Evolutionary conservation across 306 rosid species (phyloP).

Genomic region (Luffa aegyptiaca): DNA sequence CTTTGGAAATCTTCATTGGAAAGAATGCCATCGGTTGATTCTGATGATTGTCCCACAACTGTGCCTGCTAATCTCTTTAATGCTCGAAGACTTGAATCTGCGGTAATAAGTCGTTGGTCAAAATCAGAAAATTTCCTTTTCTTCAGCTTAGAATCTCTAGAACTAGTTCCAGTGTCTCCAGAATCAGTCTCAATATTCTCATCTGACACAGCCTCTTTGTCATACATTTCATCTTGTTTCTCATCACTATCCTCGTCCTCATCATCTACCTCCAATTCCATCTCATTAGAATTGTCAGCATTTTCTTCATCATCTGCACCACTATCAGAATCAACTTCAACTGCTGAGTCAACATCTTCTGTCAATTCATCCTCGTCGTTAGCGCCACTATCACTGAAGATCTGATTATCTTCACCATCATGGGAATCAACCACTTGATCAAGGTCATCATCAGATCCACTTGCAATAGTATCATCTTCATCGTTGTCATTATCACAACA

Average conservation of each 20-base stretch:
- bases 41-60: slow-evolving; percentile 16
- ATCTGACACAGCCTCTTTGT: slow-evolving; percentile 8
- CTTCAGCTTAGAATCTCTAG: slow-evolving; percentile 23
- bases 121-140: slow-evolving; percentile 64
- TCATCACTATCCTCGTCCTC: slow-evolving; percentile 12
- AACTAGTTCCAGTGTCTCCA: slow-evolving; percentile 20
- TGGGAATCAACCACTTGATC: slow-evolving; percentile 28
- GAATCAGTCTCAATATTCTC: slow-evolving; percentile 17
- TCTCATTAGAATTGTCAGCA: slow-evolving; percentile 25
- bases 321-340: slow-evolving; percentile 19
- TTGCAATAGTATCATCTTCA: slow-evolving; percentile 19
- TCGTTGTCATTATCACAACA: slow-evolving; percentile 12
- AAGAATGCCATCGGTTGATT: slow-evolving; percentile 58
- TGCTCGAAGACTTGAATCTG: slow-evolving; percentile 78
- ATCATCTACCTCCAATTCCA: slow-evolving; percentile 24
- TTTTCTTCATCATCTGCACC: slow-evolving; percentile 17
- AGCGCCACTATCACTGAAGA: slow-evolving; percentile 23
- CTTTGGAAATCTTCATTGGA: slow-evolving; percentile 75
- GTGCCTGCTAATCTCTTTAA: slow-evolving; percentile 55
- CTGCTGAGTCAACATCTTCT: slow-evolving; percentile 14
- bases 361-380: slow-evolving; percentile 31
- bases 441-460: slow-evolving; percentile 36
- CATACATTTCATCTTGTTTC: background rate
- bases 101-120: slow-evolving; percentile 40
- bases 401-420: slow-evolving; percentile 33